A percentile compares a stretch with the other conserved stretches of the same genome.
phyloP scores from a whole-genome alignment of 345 rosid species.

The Adansonia digitata region DNA sequence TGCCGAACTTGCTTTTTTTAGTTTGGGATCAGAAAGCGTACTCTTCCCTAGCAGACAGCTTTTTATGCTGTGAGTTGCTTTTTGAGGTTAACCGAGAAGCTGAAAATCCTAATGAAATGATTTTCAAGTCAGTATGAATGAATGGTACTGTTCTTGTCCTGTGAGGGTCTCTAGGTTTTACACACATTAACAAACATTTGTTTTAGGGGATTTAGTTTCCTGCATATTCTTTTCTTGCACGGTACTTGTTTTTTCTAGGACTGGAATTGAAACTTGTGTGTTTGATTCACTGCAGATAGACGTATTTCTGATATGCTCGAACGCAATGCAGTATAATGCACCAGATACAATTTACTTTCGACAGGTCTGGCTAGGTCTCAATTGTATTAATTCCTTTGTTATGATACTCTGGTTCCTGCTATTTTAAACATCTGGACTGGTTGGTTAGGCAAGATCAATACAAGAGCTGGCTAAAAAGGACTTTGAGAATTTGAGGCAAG shows the following conservation, averaged over 20 bases:
- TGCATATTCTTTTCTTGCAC: slow-evolving; percentile 4
- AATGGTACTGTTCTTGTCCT: too few species aligned
- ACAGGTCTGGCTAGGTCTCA: slow-evolving; percentile 53
- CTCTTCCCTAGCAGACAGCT: not conserved
- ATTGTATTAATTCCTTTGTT: not conserved
- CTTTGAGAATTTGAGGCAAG: slow-evolving; percentile 87
- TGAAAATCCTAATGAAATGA: not conserved
- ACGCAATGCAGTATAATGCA: slow-evolving; percentile 94
- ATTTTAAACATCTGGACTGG: slow-evolving; percentile 15
- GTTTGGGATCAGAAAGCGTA: not conserved
- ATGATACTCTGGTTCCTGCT: slow-evolving; percentile 7
- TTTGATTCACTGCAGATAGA: slow-evolving; percentile 62
- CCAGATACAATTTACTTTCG: slow-evolving; percentile 86
- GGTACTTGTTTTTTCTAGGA: slow-evolving; percentile 9
- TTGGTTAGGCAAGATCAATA: slow-evolving; percentile 72
- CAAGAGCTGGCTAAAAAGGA: slow-evolving; percentile 91
- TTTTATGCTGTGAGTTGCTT: not conserved
- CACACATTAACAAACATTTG: not conserved
- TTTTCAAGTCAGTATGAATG: not conserved
- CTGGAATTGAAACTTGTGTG: slow-evolving; percentile 11
- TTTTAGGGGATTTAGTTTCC: not conserved
- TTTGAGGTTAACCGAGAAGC: not conserved
- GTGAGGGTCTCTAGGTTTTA: not conserved
- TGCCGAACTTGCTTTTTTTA: not conserved
- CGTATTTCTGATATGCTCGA: slow-evolving; percentile 73